Base-by-base conservation (phyloP, 2,329 filamentous ascomycete genomes). In the Ophiocordyceps unilateralis region DNA sequence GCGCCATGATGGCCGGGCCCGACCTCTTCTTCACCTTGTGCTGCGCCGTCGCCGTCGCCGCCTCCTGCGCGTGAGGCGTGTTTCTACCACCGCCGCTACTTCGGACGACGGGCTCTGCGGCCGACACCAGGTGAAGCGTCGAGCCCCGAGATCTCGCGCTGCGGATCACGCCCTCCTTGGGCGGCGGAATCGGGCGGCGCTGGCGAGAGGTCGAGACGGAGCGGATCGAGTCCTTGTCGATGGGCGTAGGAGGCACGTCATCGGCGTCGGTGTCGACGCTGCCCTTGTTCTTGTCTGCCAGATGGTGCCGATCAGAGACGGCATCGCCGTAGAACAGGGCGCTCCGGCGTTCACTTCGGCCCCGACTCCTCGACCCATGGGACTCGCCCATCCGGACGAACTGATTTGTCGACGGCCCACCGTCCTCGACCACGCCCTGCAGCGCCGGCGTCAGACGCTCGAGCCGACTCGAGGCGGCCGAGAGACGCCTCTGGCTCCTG, bases 391-490 rank as follows among this genome's bases (percentile, higher is more conserved):
- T 62, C n/a, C n/a, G n/a, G n/a, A n/a, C n/a, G n/a, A n/a, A n/a
- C n/a, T n/a, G n/a, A n/a, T n/a, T n/a, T n/a, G n/a, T n/a, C 10
- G 32, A 15, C 22, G 69, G 63, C 15, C 69, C 67, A 4, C 76
- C 77, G 55, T 88, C 83, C 58, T 93, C 86, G 45, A 87, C 78
- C 12, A 89, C 83, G 48, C 88, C 83, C 39, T 78, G 73, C 15
- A 93, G 67, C 19, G 78, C 79, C 10, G 85, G 81, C 2, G 83
- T 83, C 54, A 93, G 73, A 37, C 83, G 76, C 55, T 91, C 85
- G 7, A 95, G 66, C 28, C 88, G 79, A 57, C 84, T 89, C 45
- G 88, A 95, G 6, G 89, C 87, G 44, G 84, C 85, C 48, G 91
- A 96, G 39, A 96, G 68, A 36, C 89, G 77, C 42, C 87, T 73